phyloP scores from a whole-genome alignment of 805 yeast species.

The Torulaspora franciscae region DNA sequence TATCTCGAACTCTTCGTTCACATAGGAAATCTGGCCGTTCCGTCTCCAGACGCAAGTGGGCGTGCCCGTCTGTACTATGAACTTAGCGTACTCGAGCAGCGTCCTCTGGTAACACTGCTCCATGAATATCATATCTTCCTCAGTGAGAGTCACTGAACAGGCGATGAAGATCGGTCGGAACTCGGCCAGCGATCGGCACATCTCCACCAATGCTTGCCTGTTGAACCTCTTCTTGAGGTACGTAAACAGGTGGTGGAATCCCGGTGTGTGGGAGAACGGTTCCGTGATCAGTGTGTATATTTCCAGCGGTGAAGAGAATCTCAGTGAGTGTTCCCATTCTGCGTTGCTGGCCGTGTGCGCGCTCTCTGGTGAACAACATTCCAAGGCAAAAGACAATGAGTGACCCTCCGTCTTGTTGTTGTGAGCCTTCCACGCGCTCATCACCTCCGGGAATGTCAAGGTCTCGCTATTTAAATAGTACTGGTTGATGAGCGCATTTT shows the following conservation, averaged over 20 bases:
- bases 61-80: constrained; percentile 79
- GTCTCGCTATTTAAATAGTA: constrained; percentile 53
- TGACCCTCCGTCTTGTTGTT: constrained; percentile 5
- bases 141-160: constrained; percentile 80
- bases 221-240: constrained; percentile 70
- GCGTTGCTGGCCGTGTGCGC: constrained; percentile 22
- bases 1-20: constrained; percentile 88
- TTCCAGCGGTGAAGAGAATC: constrained; percentile 63
- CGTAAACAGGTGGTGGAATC: constrained; percentile 74
- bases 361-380: constrained; percentile 23
- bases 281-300: constrained; percentile 67
- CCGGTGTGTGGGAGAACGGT: constrained; percentile 88
- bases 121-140: constrained; percentile 88
- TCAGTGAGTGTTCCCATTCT: constrained; percentile 34
- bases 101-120: constrained; percentile 96
- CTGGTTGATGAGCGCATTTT: constrained; percentile 51
- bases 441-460: constrained; percentile 56
- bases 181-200: constrained; percentile 85
- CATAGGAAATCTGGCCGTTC: constrained; percentile 91
- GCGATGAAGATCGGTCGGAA: constrained; percentile 92
- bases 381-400: constrained; percentile 26
- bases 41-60: constrained; percentile 96
- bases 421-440: constrained; percentile 20
- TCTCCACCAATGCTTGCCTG: constrained; percentile 62
- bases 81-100: constrained; percentile 78